phyloP scores from a whole-genome alignment of 2,329 filamentous ascomycete species.

The Paraconiothyrium brasiliense region DNA sequence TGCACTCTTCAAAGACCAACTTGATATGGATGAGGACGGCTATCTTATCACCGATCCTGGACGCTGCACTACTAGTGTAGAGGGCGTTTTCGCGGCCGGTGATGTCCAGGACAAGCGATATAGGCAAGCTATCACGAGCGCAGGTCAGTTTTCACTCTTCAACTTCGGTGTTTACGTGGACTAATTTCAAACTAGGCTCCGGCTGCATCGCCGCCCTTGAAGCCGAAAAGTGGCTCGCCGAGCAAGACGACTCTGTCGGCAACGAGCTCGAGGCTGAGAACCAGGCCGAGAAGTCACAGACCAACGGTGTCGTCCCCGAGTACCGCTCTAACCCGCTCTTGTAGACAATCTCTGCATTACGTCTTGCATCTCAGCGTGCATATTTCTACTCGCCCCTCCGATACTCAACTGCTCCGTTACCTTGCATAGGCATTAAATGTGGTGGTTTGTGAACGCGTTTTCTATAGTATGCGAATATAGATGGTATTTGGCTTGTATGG shows the following conservation, averaged over 20 bases:
- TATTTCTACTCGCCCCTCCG: not conserved
- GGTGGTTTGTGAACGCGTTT: constrained; percentile 1
- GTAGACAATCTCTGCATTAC: constrained; percentile 46
- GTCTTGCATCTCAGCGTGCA: constrained; percentile 14
- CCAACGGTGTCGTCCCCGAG: constrained; percentile 66
- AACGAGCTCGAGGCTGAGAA: constrained; percentile 60
- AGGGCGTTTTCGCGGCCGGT: constrained; percentile 94
- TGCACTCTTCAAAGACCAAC: constrained; percentile 85
- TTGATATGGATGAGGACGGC: constrained; percentile 87
- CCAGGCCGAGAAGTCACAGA: constrained; percentile 60
- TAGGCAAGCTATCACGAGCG: constrained; percentile 96
- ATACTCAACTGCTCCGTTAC: not conserved
- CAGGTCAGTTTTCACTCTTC: constrained; percentile 68
- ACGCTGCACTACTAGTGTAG: constrained; percentile 84
- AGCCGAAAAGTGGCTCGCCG: constrained; percentile 90
- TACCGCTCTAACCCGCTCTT: constrained; percentile 72
- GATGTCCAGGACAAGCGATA: constrained; percentile 99
- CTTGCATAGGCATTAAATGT: constrained; percentile 1
- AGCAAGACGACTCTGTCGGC: constrained; percentile 68
- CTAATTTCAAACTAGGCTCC: constrained; percentile 64
- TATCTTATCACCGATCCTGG: constrained; percentile 92
- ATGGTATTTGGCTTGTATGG: not conserved
- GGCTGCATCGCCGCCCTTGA: constrained; percentile 96
- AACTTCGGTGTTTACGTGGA: not conserved
- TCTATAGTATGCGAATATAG: constrained; percentile 4